These are phyloP conservation scores for Aureobasidium sp. DNA, from an alignment of 2,329 filamentous ascomycete species.

Conservation along the genomic window DNA sequence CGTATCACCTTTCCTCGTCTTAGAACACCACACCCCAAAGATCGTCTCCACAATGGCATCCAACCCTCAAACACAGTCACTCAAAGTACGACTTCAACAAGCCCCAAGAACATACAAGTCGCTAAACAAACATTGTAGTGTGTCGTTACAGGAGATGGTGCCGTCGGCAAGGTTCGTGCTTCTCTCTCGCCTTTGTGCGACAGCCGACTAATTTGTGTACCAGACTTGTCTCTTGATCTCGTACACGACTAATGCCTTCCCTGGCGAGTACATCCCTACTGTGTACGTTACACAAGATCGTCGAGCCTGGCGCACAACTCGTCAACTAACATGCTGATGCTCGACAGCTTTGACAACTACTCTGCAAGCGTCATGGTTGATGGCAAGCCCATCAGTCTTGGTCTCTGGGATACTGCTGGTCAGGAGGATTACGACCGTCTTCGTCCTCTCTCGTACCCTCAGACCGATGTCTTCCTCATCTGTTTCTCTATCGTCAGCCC, in stretches of 20 bases:
- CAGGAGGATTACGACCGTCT: conserved; percentile 99
- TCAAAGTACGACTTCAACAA: conserved; percentile 62
- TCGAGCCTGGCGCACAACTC: background rate
- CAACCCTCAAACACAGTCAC: conserved; percentile 76
- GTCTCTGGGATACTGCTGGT: conserved; percentile 95
- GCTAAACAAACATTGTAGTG: conserved; percentile 53
- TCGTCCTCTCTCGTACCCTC: conserved; percentile 91
- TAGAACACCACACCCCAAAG: background rate
- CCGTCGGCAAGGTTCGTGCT: conserved; percentile 82
- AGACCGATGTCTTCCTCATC: conserved; percentile 97
- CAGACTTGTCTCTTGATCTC: conserved; percentile 98
- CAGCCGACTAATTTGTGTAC: conserved; percentile 20
- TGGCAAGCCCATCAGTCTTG: conserved; percentile 95
- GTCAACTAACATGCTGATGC: background rate
- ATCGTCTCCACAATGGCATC: conserved; percentile 53
- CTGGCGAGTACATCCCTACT: conserved; percentile 99
- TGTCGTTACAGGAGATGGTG: conserved; percentile 98
- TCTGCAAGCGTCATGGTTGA: conserved; percentile 98
- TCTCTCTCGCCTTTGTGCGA: conserved; percentile 2
- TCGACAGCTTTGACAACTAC: conserved; percentile 87
- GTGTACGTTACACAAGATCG: conserved; percentile 54
- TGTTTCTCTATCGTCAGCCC: conserved; percentile 98
- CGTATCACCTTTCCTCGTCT: background rate
- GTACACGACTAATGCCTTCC: conserved; percentile 98
- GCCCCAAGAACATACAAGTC: background rate